Base-by-base conservation (phyloP, 1,284 basidiomycete species). In the Leccinum pseudoinsigne region DNA sequence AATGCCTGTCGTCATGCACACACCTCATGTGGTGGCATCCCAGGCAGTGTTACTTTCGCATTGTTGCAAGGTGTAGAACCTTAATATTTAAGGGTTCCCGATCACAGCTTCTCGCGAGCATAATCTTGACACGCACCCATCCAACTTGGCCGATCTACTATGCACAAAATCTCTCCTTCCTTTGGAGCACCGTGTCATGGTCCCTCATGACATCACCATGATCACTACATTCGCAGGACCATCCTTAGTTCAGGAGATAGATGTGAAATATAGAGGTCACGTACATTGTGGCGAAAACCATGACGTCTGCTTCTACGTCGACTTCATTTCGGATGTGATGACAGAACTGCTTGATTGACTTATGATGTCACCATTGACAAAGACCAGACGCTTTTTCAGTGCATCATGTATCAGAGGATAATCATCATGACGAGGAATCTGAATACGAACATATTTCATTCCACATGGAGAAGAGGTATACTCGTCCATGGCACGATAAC, bases 211-310 rank as follows among this genome's bases (percentile, higher is more conserved):
- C 79, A 31, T 72, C 70, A 31, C 74, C 68, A 9, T 75, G 65
- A 64, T 82, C 76, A 10, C 76, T 57, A 42, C 57, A 62, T 7
- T 63, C 72, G 26, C 26, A 55, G 5, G 34, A 23, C 36, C 16
- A 28, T 23, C n/a, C 23, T 23, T 18, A 38, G 26, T 36, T 42
- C 23, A 4, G 21, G 4, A 54, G 38, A 23, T 40, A 6, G 42
- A 18, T 16, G 11, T 55, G 55, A 16, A 42, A 23, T 10, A 58
- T 64, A 71, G 31, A 71, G 21, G 21, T 12, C 21, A 31, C 71
- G 58, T 69, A 81, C 69, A 84, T 85, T 2, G 82, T 85, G 5
- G 85, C 82, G 72, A 83, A 83, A 47, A 87, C 72, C 42, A 86
- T 78, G 51, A 83, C 74, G 68, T 84, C 81, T 50, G 79, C 82